These are phyloP conservation scores for Aspergillus quadricinctus DNA, from an alignment of 2,329 filamentous ascomycete genomes.

Conservation along the genomic window DNA sequence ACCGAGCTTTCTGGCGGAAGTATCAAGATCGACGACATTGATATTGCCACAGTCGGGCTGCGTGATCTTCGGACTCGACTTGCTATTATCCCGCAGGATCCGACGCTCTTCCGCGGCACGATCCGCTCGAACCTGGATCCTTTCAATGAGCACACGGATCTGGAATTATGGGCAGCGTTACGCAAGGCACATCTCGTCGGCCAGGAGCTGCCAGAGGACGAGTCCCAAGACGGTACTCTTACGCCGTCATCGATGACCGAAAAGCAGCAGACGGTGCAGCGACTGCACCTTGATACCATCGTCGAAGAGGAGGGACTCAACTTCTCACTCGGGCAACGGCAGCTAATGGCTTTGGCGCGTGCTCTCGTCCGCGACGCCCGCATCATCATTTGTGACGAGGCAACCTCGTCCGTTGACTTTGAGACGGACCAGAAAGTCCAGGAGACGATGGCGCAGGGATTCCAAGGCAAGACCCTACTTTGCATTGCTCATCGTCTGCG, in stretches of 20 bases:
- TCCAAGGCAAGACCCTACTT: slow-evolving; percentile 77
- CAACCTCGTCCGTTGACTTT: slow-evolving; percentile 88
- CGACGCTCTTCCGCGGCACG: slow-evolving; percentile 42
- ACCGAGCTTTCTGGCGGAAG: slow-evolving; percentile 38
- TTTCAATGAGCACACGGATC: slow-evolving; percentile 42
- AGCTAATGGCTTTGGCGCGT: slow-evolving; percentile 89
- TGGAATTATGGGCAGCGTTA: slow-evolving; percentile 46
- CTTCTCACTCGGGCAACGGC: slow-evolving; percentile 90
- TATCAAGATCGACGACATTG: slow-evolving; percentile 42
- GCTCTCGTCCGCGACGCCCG: slow-evolving; percentile 81
- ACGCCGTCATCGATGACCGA: slow-evolving; percentile 31
- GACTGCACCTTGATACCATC: slow-evolving; percentile 60
- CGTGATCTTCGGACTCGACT: slow-evolving; percentile 41
- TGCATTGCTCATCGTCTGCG: slow-evolving; percentile 87
- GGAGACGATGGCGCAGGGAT: slow-evolving; percentile 73
- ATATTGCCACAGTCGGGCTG: slow-evolving; percentile 40
- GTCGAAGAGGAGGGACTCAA: slow-evolving; percentile 96
- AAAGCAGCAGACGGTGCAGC: slow-evolving; percentile 37
- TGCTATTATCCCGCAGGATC: slow-evolving; percentile 45
- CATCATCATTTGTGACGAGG: slow-evolving; percentile 97
- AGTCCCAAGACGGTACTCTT: slow-evolving; percentile 43
- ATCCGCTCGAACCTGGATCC: slow-evolving; percentile 44
- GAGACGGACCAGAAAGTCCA: slow-evolving; percentile 95
- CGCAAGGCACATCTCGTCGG: slow-evolving; percentile 45
- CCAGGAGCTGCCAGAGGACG: slow-evolving; percentile 41